Conservation (phyloP, 2,329 filamentous ascomycete species). For the Cytospora piceicola region DNA sequence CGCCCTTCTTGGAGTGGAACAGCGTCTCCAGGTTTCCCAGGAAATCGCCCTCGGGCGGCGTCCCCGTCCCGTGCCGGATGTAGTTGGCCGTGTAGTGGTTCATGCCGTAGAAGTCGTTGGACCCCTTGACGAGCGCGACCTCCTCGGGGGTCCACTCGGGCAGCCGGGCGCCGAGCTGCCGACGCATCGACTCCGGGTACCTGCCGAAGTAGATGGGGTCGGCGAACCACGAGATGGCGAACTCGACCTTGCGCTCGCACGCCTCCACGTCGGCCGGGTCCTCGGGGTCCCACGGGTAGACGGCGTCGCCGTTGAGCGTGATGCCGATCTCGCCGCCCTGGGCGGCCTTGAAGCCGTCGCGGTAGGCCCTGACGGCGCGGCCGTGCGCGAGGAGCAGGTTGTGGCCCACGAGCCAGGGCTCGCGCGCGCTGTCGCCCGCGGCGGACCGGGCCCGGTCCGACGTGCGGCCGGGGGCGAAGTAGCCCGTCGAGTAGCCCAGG, state of each 20-base stretch:
- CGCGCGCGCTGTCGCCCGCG: conserved; percentile 73
- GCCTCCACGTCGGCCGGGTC: conserved; percentile 77
- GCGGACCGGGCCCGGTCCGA: conserved; percentile 73
- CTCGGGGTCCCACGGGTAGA: conserved; percentile 79
- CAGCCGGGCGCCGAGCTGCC: conserved; percentile 77
- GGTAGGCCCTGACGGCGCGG: conserved; percentile 78
- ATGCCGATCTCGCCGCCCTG: conserved; percentile 82
- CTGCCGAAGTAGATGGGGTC: conserved; percentile 85
- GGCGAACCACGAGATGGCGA: conserved; percentile 85
- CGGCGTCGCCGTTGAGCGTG: conserved; percentile 83
- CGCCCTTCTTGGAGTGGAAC: conserved; percentile 71
- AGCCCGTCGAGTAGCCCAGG: conserved; percentile 76
- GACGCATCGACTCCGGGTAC: conserved; percentile 82
- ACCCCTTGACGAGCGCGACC: conserved; percentile 74
- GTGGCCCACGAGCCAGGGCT: conserved; percentile 84
- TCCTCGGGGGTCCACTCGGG: conserved; percentile 77
- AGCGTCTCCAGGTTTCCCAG: conserved; percentile 76
- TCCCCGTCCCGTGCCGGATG: conserved; percentile 70
- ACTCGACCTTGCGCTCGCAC: conserved; percentile 80
- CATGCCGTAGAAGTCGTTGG: conserved; percentile 93
- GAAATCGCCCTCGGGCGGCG: conserved; percentile 67
- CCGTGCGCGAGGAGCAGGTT: conserved; percentile 80
- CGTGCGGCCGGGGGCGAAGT: conserved; percentile 81
- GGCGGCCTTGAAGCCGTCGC: conserved; percentile 76
- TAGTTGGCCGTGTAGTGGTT: conserved; percentile 93